These are phyloP conservation scores for Viridothelium virens DNA, from an alignment of 495 filamentous ascomycete genomes.

Conservation along the genomic window DNA sequence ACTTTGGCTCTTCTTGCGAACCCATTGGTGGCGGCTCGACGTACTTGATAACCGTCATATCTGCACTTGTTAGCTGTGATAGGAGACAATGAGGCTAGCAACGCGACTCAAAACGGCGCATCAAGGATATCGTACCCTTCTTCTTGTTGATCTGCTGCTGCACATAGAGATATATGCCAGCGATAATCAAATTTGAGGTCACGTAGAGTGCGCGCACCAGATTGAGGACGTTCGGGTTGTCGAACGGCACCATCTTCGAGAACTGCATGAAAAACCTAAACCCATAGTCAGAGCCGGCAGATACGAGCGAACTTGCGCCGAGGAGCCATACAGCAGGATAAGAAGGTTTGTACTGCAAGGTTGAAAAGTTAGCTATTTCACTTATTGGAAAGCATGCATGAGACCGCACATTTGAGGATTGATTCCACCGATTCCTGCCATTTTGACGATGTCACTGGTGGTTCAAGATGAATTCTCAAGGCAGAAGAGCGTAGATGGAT, in stretches of 20 bases:
- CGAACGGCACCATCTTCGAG: constrained; percentile 91
- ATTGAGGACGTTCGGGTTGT: constrained; percentile 79
- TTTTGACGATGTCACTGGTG: background rate
- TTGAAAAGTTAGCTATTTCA: constrained; percentile 7
- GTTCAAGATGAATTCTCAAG: background rate
- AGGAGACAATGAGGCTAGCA: background rate
- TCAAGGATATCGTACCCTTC: constrained; percentile 60
- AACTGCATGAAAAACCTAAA: constrained; percentile 83
- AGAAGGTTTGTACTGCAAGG: constrained; percentile 29
- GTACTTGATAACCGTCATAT: constrained; percentile 96
- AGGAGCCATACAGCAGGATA: constrained; percentile 27
- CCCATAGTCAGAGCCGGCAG: background rate
- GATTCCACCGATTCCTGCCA: constrained; percentile 20
- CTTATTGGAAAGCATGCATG: background rate
- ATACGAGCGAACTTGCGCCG: background rate
- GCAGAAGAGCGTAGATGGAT: too few relatives aligned
- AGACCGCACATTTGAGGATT: constrained; percentile 24
- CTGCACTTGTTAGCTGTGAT: constrained; percentile 39
- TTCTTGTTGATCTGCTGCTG: constrained; percentile 79
- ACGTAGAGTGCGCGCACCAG: constrained; percentile 75
- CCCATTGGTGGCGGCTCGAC: constrained; percentile 92
- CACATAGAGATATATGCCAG: constrained; percentile 73
- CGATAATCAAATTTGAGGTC: constrained; percentile 81
- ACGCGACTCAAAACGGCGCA: background rate
- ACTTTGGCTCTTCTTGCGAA: constrained; percentile 83